These are phyloP conservation scores for Trichosporon ovoides DNA, from an alignment of 1,284 basidiomycete species.

Conservation along the genomic window DNA sequence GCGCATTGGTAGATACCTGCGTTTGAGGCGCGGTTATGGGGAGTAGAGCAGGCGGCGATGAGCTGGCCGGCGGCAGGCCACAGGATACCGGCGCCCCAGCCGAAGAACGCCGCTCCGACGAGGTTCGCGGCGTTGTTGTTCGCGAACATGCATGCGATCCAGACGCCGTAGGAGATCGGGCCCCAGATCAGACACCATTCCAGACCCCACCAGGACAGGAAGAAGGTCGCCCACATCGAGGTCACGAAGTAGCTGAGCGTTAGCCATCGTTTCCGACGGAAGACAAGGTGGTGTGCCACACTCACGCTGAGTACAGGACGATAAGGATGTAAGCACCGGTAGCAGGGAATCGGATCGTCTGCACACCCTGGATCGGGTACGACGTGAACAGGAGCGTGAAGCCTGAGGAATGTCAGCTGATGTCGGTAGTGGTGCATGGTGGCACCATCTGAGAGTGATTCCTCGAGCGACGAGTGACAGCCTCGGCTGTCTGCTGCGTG, in stretches of 20 bases:
- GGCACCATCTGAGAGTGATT: no score
- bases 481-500: no score
- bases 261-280: background rate
- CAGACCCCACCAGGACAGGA: constrained; percentile 19
- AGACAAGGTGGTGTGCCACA: no score
- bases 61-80: constrained; percentile 19
- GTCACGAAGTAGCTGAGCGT: constrained; percentile 14
- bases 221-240: constrained; percentile 20
- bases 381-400: constrained; percentile 13
- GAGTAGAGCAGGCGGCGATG: constrained; percentile 16
- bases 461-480: no score
- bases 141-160: constrained; percentile 20
- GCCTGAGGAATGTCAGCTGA: background rate
- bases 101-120: constrained; percentile 19
- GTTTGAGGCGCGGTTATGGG: constrained; percentile 18
- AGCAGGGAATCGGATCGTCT: constrained; percentile 19
- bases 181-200: constrained; percentile 17
- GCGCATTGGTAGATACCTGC: constrained; percentile 21
- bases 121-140: constrained; percentile 18
- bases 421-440: no score
- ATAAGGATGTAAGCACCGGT: constrained; percentile 20
- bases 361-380: constrained; percentile 20
- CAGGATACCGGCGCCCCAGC: constrained; percentile 17
- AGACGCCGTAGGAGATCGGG: constrained; percentile 12
- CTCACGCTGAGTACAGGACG: constrained; percentile 13